Conservation (phyloP, 208 protist genomes). For the Leishmania tropica region DNA sequence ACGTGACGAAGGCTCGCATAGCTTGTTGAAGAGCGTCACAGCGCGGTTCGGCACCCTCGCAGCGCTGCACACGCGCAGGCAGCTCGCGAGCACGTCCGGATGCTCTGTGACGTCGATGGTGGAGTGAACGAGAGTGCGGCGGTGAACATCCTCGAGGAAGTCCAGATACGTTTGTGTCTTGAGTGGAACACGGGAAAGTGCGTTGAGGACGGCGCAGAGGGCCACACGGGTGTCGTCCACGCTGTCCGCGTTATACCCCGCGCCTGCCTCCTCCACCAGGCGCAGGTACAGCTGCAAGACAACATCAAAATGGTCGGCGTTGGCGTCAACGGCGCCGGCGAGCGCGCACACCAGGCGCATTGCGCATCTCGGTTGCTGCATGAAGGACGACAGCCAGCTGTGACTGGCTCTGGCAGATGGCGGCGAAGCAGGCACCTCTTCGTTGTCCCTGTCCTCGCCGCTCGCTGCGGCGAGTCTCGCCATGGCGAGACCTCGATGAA, state of each 20-base stretch:
- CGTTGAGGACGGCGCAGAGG: slow-evolving; percentile 35
- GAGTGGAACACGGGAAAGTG: slow-evolving; percentile 42
- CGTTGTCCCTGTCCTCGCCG: not conserved
- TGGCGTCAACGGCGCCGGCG: slow-evolving; percentile 36
- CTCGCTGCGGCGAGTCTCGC: not conserved
- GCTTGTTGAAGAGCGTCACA: slow-evolving; percentile 59
- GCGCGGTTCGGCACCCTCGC: slow-evolving; percentile 14
- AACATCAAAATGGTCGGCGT: slow-evolving; percentile 45
- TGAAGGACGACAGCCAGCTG: slow-evolving; percentile 5
- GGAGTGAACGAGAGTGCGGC: slow-evolving; percentile 22
- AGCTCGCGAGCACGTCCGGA: slow-evolving; percentile 36
- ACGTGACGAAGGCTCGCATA: slow-evolving; percentile 38
- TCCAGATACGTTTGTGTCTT: slow-evolving; percentile 17
- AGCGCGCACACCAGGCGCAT: slow-evolving; percentile 38
- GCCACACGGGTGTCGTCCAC: slow-evolving; percentile 7
- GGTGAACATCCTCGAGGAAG: slow-evolving; percentile 28
- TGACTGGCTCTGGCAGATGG: not conserved
- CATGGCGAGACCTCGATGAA: slow-evolving; percentile 11
- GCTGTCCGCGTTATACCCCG: slow-evolving; percentile 27
- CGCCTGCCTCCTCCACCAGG: slow-evolving; percentile 43
- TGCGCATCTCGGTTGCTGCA: slow-evolving; percentile 1
- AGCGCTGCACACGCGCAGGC: slow-evolving; percentile 28
- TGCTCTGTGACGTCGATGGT: slow-evolving; percentile 30
- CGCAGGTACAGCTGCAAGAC: slow-evolving; percentile 34
- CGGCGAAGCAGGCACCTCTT: not conserved